These are phyloP conservation scores for Furcasterigmium furcatum DNA, from an alignment of 2,329 filamentous ascomycete genomes.

Conservation along the genomic window DNA sequence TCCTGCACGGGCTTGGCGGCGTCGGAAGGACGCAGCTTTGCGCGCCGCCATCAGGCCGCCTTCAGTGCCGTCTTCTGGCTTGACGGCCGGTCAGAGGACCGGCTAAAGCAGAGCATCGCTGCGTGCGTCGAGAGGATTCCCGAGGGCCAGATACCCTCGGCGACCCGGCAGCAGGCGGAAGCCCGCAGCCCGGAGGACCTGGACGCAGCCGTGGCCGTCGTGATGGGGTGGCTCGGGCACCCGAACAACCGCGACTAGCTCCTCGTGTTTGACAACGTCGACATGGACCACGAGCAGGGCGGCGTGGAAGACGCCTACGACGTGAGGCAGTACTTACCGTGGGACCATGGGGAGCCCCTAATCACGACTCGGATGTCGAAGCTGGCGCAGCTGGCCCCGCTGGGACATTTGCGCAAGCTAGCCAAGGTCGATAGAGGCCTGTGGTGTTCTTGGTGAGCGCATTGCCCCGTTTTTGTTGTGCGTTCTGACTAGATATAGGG, in stretches of 20 bases:
- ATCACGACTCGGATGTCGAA: constrained; percentile 20
- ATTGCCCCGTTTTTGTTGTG: constrained; percentile 1
- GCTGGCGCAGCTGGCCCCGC: constrained; percentile 14
- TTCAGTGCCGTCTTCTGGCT: constrained; percentile 28
- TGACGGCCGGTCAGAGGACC: constrained; percentile 22
- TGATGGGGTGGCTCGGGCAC: constrained; percentile 21
- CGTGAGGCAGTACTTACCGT: constrained; percentile 17
- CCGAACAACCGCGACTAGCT: constrained; percentile 24
- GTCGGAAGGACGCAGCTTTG: constrained; percentile 6
- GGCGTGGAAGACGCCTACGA: constrained; percentile 13
- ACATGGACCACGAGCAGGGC: constrained; percentile 17
- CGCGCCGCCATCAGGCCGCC: constrained; percentile 9
- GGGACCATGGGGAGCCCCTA: constrained; percentile 21
- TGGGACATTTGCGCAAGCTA: constrained; percentile 16
- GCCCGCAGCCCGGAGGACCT: constrained; percentile 12
- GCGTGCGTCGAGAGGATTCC: constrained; percentile 15
- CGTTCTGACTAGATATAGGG: constrained; percentile 8
- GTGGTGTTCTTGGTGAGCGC: constrained; percentile 7
- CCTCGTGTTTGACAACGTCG: constrained; percentile 29
- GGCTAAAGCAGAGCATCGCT: constrained; percentile 22
- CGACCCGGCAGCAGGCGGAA: constrained; percentile 7
- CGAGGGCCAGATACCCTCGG: constrained; percentile 12
- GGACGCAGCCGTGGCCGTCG: constrained; percentile 14
- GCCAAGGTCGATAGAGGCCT: constrained; percentile 16
- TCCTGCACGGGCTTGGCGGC: constrained; percentile 3